Conservation (phyloP, 106 monocot species). For the Ottelia alismoides region DNA sequence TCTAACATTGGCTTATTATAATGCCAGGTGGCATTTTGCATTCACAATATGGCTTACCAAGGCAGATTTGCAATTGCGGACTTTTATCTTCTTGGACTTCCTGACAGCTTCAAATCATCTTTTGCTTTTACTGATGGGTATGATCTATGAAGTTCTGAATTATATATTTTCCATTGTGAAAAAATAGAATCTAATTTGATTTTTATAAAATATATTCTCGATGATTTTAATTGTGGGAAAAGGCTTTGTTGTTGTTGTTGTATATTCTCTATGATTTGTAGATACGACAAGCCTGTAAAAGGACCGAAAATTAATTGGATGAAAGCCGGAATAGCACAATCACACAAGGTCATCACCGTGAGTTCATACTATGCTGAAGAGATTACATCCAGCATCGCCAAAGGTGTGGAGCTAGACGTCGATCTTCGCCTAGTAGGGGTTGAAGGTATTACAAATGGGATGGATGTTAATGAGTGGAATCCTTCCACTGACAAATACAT, state of each 20-base stretch:
- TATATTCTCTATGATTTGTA: too few species aligned
- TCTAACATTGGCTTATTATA: too few species aligned
- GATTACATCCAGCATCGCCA: conserved; percentile 41
- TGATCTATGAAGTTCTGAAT: too few species aligned
- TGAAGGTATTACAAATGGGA: conserved; percentile 78
- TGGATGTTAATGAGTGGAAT: conserved; percentile 81
- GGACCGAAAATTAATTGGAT: conserved; percentile 97
- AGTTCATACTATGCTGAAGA: conserved; percentile 82
- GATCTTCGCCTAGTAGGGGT: conserved; percentile 19
- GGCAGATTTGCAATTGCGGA: conserved; percentile 70
- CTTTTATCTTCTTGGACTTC: conserved; percentile 59
- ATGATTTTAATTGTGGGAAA: too few species aligned
- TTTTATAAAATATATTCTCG: too few species aligned
- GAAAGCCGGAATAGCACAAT: conserved; percentile 72
- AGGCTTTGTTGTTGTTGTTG: too few species aligned
- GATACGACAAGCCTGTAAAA: conserved; percentile 75
- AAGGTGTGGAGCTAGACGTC: conserved; percentile 69
- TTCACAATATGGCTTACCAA: conserved; percentile 94
- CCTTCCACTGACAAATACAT: conserved; percentile 73
- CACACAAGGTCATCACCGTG: conserved; percentile 57
- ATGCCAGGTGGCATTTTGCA: conserved; percentile 75
- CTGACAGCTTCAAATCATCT: conserved; percentile 55
- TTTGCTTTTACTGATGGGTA: conserved; percentile 94
- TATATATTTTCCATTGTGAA: too few species aligned
- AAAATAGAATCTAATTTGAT: too few species aligned